Evolutionary conservation across 1,284 basidiomycete genomes (phyloP).

Genomic region (Pseudozyma tsukubaensis): DNA sequence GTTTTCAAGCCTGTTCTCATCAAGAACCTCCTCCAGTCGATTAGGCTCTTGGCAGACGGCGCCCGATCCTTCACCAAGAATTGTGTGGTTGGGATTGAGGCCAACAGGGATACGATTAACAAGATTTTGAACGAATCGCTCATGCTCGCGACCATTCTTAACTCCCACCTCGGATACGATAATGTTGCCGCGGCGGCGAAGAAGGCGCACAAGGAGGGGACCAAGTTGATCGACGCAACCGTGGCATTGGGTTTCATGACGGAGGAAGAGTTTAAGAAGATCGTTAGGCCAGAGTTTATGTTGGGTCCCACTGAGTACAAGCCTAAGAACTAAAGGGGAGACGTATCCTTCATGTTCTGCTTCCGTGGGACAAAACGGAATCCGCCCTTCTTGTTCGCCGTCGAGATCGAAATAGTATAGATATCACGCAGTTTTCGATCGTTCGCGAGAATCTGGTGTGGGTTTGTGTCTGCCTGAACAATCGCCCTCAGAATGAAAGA

Average conservation of each 20-base stretch:
- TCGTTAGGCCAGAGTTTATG: slow-evolving; percentile 87
- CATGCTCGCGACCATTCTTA: slow-evolving; percentile 97
- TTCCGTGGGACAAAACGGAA: not conserved
- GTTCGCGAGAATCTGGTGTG: not conserved
- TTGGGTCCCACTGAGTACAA: slow-evolving; percentile 62
- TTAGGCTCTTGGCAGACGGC: slow-evolving; percentile 93
- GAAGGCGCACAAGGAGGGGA: slow-evolving; percentile 98
- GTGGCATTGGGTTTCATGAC: slow-evolving; percentile 86
- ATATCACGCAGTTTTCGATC: not conserved
- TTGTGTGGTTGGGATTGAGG: slow-evolving; percentile 94
- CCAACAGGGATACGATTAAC: slow-evolving; percentile 92
- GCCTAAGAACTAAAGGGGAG: slow-evolving; percentile 35
- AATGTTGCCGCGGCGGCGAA: slow-evolving; percentile 98
- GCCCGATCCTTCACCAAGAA: slow-evolving; percentile 84
- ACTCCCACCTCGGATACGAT: slow-evolving; percentile 92
- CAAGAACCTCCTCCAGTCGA: slow-evolving; percentile 96
- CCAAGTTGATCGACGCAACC: slow-evolving; percentile 93
- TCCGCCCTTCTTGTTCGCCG: too few relatives aligned
- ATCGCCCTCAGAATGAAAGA: not conserved
- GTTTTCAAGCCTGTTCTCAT: slow-evolving; percentile 99
- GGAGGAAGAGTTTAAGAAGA: slow-evolving; percentile 91
- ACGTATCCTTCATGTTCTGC: not conserved
- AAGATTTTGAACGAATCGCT: slow-evolving; percentile 83
- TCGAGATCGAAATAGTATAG: too few relatives aligned
- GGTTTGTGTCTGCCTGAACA: not conserved